These are phyloP conservation scores for Urochloa ruziziensis DNA, from an alignment of 176 grass and related monocot species.

Conservation along the genomic window DNA sequence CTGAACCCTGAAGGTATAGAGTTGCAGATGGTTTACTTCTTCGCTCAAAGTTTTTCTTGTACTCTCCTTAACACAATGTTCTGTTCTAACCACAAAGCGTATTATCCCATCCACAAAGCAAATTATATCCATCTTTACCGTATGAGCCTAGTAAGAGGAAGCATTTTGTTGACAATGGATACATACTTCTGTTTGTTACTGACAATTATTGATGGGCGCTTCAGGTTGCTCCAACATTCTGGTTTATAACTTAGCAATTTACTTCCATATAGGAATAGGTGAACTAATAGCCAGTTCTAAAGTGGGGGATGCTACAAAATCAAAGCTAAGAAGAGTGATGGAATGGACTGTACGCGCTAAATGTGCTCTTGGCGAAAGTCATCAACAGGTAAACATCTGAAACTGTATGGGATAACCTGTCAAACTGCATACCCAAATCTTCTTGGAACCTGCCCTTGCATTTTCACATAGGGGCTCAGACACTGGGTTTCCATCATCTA, in stretches of 20 bases:
- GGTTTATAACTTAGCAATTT: neutral
- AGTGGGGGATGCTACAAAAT: conserved; percentile 43
- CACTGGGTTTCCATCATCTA: neutral
- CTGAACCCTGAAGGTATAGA: conserved; percentile 28
- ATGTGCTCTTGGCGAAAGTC: conserved; percentile 23
- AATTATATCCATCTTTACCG: neutral
- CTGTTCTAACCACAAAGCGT: neutral
- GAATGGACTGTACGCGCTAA: conserved; percentile 42
- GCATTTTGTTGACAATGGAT: neutral
- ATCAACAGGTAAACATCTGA: conserved; percentile 36
- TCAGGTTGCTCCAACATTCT: neutral
- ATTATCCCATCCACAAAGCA: no score
- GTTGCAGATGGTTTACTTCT: neutral
- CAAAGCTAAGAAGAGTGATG: conserved; percentile 52
- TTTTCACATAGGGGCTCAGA: neutral
- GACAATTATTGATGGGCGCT: neutral
- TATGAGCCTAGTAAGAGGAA: neutral
- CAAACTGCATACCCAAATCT: neutral
- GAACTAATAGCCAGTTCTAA: conserved; percentile 33
- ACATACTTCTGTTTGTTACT: neutral
- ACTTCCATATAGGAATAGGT: conserved; percentile 34
- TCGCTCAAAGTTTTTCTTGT: neutral
- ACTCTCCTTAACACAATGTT: neutral
- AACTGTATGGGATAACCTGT: neutral
- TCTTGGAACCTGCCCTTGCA: neutral